Evolutionary conservation across 345 rosid species (phyloP).

Genomic region (Boechera stricta): DNA sequence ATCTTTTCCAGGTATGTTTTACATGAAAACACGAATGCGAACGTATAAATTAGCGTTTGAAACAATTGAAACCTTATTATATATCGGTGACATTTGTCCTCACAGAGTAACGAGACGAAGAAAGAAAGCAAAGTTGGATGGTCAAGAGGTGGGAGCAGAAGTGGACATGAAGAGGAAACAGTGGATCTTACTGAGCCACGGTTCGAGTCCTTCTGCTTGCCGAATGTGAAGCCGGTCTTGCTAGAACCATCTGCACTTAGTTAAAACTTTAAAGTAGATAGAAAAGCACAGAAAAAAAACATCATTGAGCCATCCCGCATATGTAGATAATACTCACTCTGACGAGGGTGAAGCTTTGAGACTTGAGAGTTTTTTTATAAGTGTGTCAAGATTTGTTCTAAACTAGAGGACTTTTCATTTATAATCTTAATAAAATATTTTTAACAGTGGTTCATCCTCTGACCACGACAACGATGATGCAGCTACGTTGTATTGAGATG

Average conservation of each 20-base stretch:
- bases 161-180: constrained; percentile 62
- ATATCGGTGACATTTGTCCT: background rate
- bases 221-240: constrained; percentile 53
- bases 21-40: background rate
- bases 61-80: background rate
- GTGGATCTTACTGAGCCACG: constrained; percentile 92
- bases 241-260: constrained; percentile 36
- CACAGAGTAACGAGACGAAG: constrained; percentile 29
- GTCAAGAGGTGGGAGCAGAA: constrained; percentile 59
- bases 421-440: constrained; percentile 1
- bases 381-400: constrained; percentile 16
- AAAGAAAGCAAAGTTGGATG: constrained; percentile 38
- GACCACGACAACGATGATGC: no score
- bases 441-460: no score
- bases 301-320: constrained; percentile 10
- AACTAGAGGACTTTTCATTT: background rate
- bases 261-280: constrained; percentile 21
- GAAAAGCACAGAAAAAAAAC: constrained; percentile 20
- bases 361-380: constrained; percentile 28
- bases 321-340: constrained; percentile 33
- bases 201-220: constrained; percentile 76
- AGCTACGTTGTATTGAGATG: no score
- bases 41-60: background rate
- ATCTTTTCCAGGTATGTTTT: constrained; percentile 66
- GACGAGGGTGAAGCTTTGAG: constrained; percentile 4